phyloP scores from a whole-genome alignment of 768 basidiomycete species.

The Amanita phalloides region DNA sequence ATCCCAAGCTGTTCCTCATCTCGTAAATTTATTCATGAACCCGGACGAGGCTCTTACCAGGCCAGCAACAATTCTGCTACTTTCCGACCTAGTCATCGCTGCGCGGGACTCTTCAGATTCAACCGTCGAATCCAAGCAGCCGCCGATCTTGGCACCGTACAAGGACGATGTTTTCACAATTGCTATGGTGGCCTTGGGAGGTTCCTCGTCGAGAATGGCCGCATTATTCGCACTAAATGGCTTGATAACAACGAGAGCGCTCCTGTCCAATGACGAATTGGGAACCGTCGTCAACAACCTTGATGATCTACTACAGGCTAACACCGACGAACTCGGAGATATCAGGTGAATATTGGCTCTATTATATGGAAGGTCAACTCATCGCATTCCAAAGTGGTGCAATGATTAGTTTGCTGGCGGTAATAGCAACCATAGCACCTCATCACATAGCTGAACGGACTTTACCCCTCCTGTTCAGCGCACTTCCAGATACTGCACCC shows the following conservation, averaged over 20 bases:
- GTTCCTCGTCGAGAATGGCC: constrained; percentile 36
- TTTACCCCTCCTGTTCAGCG: constrained; percentile 68
- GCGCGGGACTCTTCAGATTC: constrained; percentile 30
- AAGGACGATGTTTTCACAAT: constrained; percentile 72
- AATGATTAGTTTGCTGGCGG: constrained; percentile 50
- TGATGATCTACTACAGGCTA: constrained; percentile 53
- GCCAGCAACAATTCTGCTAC: constrained; percentile 50
- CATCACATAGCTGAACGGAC: constrained; percentile 61
- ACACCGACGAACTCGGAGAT: constrained; percentile 42
- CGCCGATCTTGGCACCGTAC: constrained; percentile 37
- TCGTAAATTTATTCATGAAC: constrained; percentile 65
- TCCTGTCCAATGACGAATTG: constrained; percentile 65
- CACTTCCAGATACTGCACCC: constrained; percentile 63
- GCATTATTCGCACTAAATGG: constrained; percentile 59
- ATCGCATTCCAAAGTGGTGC: constrained; percentile 32
- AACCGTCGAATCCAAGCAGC: constrained; percentile 7
- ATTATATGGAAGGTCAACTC: background rate
- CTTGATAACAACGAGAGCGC: constrained; percentile 49
- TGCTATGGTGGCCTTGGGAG: constrained; percentile 47
- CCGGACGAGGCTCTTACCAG: constrained; percentile 62
- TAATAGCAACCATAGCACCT: constrained; percentile 48
- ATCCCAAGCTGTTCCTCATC: constrained; percentile 58
- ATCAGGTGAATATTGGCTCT: constrained; percentile 29
- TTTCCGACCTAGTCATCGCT: constrained; percentile 55
- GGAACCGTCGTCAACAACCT: constrained; percentile 70